Conservation (phyloP, 2,329 filamentous ascomycete species). For the Xylaria hypoxylon region DNA sequence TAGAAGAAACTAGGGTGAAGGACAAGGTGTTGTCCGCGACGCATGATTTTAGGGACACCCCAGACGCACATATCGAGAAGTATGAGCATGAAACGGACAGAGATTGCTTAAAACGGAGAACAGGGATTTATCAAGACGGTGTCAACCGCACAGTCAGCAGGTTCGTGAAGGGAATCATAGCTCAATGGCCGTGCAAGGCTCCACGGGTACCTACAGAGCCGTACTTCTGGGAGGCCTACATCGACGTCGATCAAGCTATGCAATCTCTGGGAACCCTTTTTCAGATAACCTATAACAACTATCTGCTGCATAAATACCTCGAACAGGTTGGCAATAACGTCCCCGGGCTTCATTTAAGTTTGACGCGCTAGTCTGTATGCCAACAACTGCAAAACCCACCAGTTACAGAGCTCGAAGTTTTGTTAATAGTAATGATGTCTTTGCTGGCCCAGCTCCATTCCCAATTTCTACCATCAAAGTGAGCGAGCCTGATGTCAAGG, state of each 20-base stretch:
- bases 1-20: background rate
- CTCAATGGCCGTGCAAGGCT: constrained; percentile 19
- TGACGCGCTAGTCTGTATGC: background rate
- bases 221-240: constrained; percentile 1
- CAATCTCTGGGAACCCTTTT: background rate
- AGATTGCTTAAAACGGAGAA: background rate
- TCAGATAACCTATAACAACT: background rate
- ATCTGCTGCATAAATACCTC: background rate
- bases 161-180: constrained; percentile 10
- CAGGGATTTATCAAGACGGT: background rate
- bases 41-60: background rate
- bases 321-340: background rate
- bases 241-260: constrained; percentile 2
- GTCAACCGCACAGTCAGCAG: background rate
- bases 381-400: background rate
- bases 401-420: background rate
- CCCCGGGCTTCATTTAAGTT: background rate
- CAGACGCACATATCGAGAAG: background rate
- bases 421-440: constrained; percentile 8
- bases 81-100: background rate
- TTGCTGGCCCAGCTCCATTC: constrained; percentile 9
- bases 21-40: background rate
- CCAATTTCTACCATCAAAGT: background rate
- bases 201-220: background rate
- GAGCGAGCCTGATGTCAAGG: background rate